Conservation (phyloP, 106 monocot genomes). For the Dendrobium huoshanense region DNA sequence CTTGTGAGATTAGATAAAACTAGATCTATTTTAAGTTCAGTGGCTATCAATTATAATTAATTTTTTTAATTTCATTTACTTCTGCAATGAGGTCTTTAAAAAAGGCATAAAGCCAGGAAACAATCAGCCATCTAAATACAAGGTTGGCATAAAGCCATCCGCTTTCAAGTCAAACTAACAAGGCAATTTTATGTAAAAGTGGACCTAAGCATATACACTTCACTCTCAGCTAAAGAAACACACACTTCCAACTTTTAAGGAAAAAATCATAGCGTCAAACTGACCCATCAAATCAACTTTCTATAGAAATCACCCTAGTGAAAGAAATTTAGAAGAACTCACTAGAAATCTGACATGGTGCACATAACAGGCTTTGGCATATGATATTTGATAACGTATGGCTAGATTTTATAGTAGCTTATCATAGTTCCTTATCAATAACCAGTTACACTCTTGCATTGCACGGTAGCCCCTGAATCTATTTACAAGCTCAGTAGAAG, state of each 20-base stretch:
- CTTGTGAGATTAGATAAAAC: no score
- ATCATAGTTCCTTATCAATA: not conserved
- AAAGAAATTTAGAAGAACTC: not conserved
- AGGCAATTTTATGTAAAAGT: not conserved
- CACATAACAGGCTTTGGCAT: no score
- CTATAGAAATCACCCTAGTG: not conserved
- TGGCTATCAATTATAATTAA: no score
- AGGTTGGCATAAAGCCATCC: not conserved
- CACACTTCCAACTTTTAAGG: not conserved
- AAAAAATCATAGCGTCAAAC: not conserved
- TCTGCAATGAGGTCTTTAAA: no score
- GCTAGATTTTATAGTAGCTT: no score
- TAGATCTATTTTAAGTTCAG: no score
- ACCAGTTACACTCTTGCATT: not conserved
- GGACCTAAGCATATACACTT: not conserved
- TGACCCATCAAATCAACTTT: not conserved
- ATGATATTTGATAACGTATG: no score
- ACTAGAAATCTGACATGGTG: no score
- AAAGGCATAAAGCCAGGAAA: no score
- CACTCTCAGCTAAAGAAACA: not conserved
- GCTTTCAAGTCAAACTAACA: not conserved
- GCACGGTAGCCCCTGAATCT: not conserved
- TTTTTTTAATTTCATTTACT: no score
- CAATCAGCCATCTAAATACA: not conserved
- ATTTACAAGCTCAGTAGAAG: conserved; percentile 57